Evolutionary conservation across 495 filamentous ascomycete species (phyloP), one percentile per base, ranked within the genome.

Genomic region (Aeminium ludgeri): DNA sequence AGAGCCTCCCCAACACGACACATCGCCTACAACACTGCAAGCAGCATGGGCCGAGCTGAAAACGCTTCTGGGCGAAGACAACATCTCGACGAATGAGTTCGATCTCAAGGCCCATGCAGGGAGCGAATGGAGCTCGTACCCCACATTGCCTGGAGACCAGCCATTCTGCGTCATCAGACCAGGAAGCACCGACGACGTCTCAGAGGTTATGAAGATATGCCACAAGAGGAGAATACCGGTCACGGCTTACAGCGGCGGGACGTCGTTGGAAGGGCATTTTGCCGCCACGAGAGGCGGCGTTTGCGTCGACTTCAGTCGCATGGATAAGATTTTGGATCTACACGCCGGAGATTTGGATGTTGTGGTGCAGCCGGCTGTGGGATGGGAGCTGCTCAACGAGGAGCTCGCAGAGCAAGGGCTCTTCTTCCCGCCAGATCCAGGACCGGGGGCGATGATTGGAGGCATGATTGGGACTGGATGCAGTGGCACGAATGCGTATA

Each of bases 401-500:
- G 66, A 74, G 45, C 66, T 87, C 15, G 67, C 64, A 18, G 59
- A 76, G 39, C 59, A 78, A 10, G 73, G 72, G 34, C 64, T 87
- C 1, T 86, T 87, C 67, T 86, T 87, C 57, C 82, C 82, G 10
- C 81, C 82, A 0, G 82, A 87, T 55, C 82, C 82, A 8, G 82
- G 82, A 19, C 80, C 80, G 18, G 79, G 78, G 13, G 80, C 80
- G 34, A 81, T 82, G 74, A 93, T 96, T 46, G 87, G 87, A 29
- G 87, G 87, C 30, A 96, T 96, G 87, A 75, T 95, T 10, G 86
- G 82, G 0, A 95, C 87, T 0, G 86, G 86, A 23, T 95, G 87
- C 66, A 80, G 73, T 45, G 87, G 87, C 27, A 96, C 87, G 23
- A 94, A 96, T 58, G 79, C 87, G 12, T 86, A 91, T 52, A 69